Evolutionary conservation across 2,329 filamentous ascomycete genomes (phyloP), one percentile per base, ranked within the genome.

Genomic region (Chrysosporium queenslandicum): DNA sequence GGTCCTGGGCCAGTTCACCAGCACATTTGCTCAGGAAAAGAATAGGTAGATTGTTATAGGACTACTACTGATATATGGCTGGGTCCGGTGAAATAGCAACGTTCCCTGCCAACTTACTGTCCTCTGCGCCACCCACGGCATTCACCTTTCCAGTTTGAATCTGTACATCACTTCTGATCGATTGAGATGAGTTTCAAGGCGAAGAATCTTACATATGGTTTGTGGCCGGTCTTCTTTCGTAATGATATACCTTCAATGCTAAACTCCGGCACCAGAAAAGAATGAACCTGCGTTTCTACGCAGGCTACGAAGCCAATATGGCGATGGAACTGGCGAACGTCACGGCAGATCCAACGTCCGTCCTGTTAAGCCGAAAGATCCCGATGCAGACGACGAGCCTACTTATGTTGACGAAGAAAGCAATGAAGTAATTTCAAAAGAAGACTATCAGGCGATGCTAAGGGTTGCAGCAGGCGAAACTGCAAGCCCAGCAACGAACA

Each of bases 201-300:
- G 16, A 73, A 73, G 58, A 65, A 69, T 50, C 67, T 73, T 48
- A 65, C 62, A 52, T 73, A 73, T 52, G 70, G 71, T 73, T 63
- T 20, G 61, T 53, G 46, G 4, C 21, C 4, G 8, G 11, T 21
- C 4, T 18, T 42, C 40, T 1, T 23, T 41, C 30, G 2, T 18
- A 1, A 23, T 37, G 9, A 4, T 18, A 7, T 18, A 25, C 27
- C n/a, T 4, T 6, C 11, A 12, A 16, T 6, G 14, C 45, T 50
- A 41, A 50, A 6, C 30, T 8, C 11, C n/a, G 39, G 54, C 12
- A 20, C 7, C 34, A 55, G 70, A 72, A 34, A 64, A 67, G 41
- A 69, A 70, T 9, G 67, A 73, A 56, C 71, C 71, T 16, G 63
- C 67, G 2, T 73, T 73, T 50, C 58, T 73, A 23, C 69, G 67